A percentile compares a stretch with the other conserved stretches of the same genome.
Conservation (phyloP, 768 basidiomycete species). For the Auriscalpium orientale region DNA sequence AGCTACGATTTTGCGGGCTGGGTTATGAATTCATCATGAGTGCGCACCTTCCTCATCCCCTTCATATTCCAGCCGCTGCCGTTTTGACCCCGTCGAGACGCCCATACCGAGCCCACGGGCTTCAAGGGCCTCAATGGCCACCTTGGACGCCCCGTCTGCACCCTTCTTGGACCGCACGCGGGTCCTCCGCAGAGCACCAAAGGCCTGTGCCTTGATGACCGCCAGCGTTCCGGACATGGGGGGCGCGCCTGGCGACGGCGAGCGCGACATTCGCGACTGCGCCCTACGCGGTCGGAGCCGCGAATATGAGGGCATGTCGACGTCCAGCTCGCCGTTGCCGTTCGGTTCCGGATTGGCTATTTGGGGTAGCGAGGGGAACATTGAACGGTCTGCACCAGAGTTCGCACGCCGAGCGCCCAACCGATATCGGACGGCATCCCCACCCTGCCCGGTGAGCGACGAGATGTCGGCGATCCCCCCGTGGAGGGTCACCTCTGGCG, state of each 20-base stretch:
- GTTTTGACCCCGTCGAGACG: constrained; percentile 29
- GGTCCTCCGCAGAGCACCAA: constrained; percentile 76
- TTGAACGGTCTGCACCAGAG: constrained; percentile 40
- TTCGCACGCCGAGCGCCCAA: constrained; percentile 41
- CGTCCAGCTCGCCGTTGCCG: constrained; percentile 34
- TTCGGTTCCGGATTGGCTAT: constrained; percentile 45
- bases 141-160: constrained; percentile 64
- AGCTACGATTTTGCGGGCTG: not conserved
- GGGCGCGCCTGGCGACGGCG: constrained; percentile 38
- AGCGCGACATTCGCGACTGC: constrained; percentile 23
- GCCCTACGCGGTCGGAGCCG: constrained; percentile 16
- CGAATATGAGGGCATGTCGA: constrained; percentile 29
- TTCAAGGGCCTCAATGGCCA: constrained; percentile 76
- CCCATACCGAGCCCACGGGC: constrained; percentile 63
- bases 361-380: constrained; percentile 40
- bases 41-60: constrained; percentile 31
- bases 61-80: constrained; percentile 45
- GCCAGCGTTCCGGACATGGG: constrained; percentile 74
- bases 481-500: constrained; percentile 61
- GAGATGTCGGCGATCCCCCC: constrained; percentile 71
- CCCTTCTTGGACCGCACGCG: constrained; percentile 66
- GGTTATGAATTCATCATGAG: not conserved
- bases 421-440: constrained; percentile 56
- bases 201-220: constrained; percentile 87
- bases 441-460: constrained; percentile 34